Base-by-base conservation (phyloP, 371 early-diverging fungal species). In the Mucor velutinosus region DNA sequence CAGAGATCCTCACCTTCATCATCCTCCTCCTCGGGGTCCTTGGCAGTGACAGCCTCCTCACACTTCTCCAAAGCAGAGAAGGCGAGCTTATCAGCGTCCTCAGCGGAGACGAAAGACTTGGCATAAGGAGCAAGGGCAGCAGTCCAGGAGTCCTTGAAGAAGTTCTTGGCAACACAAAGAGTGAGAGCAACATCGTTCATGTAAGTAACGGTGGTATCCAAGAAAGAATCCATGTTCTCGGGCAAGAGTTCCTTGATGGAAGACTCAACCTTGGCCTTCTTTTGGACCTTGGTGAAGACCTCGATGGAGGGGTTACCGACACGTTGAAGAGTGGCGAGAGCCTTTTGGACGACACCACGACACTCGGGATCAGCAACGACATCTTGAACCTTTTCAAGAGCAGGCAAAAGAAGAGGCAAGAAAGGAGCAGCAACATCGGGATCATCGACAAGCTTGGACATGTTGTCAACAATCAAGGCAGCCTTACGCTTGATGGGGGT, bases 401-500 rank as follows among this genome's bases (percentile, higher is more conserved):
- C 92, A 23, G 94, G 94, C 57, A 94, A 75, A 66, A 94, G 82
- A 66, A 87, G 81, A 59, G 93, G 93, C 79, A 94, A 77, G 86
- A 94, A 94, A 72, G 89, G 93, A 17, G 87, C 89, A 62, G 93
- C 93, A 25, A 91, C 90, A 60, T 84, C 85, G 32, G 94, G 93
- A 76, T 91, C 87, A 70, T 89, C 84, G 66, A 93, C 93, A 41
- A 94, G 87, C 82, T 93, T 93, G 75, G 88, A 93, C 88, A 94
- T 88, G 79, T 94, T 94, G 76, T 92, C 91, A 57, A 94, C 90
- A 67, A 94, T 92, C 72, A 93, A 88, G 65, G 93, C 89, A 67
- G 92, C 81, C 79, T 92, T 90, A 83, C 93, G 93, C 74, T 91
- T 84, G 71, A 89, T 86, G 67, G 88, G 71, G 45, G 87, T 87